Percentiles rank a stretch among this genome's conserved stretches.
Evolutionary conservation across 257 asterid genomes (phyloP).

Genomic region (Solanum commersonii): DNA sequence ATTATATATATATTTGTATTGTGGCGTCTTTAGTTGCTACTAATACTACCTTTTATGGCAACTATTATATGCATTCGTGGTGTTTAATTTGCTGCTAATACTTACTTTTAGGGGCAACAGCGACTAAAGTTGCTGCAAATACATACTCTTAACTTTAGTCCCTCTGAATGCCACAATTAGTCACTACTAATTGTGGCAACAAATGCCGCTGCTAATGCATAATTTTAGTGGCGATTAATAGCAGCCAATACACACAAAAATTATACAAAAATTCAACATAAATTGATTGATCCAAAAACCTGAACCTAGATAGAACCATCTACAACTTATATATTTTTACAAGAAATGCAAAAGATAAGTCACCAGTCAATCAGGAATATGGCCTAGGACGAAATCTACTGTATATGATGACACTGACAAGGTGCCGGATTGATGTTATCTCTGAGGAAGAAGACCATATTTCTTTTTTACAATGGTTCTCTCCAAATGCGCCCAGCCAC

Average conservation of each 20-base stretch:
- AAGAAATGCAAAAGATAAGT: not conserved
- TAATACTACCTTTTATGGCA: not conserved
- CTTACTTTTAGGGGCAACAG: not conserved
- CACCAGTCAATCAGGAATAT: not conserved
- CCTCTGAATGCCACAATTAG: too few relatives aligned
- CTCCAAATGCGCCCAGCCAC: slow-evolving; percentile 2
- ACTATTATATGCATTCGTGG: too few relatives aligned
- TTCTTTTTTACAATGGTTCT: not conserved
- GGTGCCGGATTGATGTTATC: not conserved
- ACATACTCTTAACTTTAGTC: too few relatives aligned
- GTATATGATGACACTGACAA: not conserved
- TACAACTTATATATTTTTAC: not conserved
- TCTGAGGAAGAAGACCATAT: not conserved
- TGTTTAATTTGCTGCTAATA: too few relatives aligned
- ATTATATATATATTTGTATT: too few relatives aligned
- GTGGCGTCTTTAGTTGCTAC: not conserved
- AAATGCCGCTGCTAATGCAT: not conserved
- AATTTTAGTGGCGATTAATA: not conserved
- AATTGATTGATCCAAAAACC: not conserved
- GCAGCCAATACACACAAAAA: too few relatives aligned
- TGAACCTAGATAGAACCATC: not conserved
- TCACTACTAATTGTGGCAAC: not conserved
- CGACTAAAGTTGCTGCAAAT: too few relatives aligned
- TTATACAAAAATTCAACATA: too few relatives aligned
- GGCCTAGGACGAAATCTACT: not conserved